Evolutionary conservation across 768 basidiomycete genomes (phyloP).

Genomic region (Lactarius akahatsu): DNA sequence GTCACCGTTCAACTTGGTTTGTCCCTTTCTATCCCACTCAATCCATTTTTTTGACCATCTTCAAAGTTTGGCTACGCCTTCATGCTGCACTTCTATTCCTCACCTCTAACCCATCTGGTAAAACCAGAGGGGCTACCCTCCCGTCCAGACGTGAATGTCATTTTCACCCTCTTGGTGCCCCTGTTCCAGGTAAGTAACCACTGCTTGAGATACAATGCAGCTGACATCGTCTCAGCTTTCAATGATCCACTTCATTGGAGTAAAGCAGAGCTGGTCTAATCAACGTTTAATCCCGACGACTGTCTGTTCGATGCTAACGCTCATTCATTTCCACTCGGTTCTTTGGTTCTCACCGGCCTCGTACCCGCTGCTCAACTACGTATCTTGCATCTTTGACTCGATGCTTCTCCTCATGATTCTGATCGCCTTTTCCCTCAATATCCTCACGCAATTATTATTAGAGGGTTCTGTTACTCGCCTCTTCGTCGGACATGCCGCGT

Average conservation of each 20-base stretch:
- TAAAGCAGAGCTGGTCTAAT: constrained; percentile 59
- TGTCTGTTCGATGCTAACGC: constrained; percentile 55
- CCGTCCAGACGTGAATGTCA: constrained; percentile 68
- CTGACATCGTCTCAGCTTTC: constrained; percentile 44
- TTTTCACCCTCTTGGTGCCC: constrained; percentile 72
- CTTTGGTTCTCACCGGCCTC: constrained; percentile 46
- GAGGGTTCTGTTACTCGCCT: constrained; percentile 58
- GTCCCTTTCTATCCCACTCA: background rate
- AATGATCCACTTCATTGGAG: constrained; percentile 64
- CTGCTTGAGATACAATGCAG: background rate
- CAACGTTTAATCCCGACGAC: constrained; percentile 72
- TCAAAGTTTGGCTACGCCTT: constrained; percentile 73
- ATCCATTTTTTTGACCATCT: constrained; percentile 8
- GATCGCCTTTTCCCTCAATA: constrained; percentile 60
- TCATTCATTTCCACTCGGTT: constrained; percentile 67
- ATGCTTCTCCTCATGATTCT: constrained; percentile 55
- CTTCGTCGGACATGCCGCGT: constrained; percentile 50
- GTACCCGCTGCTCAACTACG: constrained; percentile 72
- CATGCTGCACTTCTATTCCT: constrained; percentile 70
- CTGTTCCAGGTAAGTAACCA: constrained; percentile 57
- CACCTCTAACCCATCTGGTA: constrained; percentile 54
- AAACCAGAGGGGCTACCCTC: constrained; percentile 49
- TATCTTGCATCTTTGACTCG: constrained; percentile 72
- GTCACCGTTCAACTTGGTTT: constrained; percentile 70
- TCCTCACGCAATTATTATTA: constrained; percentile 62